phyloP scores from a whole-genome alignment of 2,329 filamentous ascomycete species.

The Purpureocillium lavendulum region DNA sequence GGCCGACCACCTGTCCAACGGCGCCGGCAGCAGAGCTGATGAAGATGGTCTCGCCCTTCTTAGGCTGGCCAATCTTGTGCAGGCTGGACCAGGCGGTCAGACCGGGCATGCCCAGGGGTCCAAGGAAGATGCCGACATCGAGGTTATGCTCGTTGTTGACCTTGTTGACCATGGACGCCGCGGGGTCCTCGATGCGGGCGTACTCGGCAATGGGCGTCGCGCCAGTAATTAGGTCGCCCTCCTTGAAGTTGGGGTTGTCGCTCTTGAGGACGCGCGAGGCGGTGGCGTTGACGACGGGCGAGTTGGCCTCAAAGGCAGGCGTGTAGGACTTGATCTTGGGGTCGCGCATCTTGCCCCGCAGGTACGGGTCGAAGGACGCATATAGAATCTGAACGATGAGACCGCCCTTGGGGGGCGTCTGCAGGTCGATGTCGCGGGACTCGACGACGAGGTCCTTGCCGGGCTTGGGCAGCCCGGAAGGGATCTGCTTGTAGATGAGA shows the following conservation, averaged over 20 bases:
- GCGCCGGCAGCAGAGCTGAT: conserved; percentile 73
- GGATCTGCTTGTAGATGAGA: conserved; percentile 64
- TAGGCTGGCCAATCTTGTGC: conserved; percentile 54
- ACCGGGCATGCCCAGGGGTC: conserved; percentile 55
- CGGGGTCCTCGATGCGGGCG: conserved; percentile 40
- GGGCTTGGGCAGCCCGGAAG: conserved; percentile 56
- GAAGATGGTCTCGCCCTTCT: conserved; percentile 68
- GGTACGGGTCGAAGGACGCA: conserved; percentile 76
- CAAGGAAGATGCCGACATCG: conserved; percentile 60
- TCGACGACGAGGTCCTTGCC: conserved; percentile 66
- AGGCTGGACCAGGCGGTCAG: conserved; percentile 65
- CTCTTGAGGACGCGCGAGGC: conserved; percentile 66
- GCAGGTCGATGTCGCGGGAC: conserved; percentile 56
- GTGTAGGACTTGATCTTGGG: conserved; percentile 52
- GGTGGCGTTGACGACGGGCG: conserved; percentile 55
- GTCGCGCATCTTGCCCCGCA: conserved; percentile 69
- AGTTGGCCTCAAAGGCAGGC: conserved; percentile 43
- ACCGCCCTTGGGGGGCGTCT: conserved; percentile 50
- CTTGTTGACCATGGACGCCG: conserved; percentile 35
- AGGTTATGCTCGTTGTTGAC: conserved; percentile 63
- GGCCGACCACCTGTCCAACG: conserved; percentile 75
- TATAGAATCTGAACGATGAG: conserved; percentile 66
- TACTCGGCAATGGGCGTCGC: conserved; percentile 62
- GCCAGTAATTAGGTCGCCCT: conserved; percentile 58
- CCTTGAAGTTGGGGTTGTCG: conserved; percentile 50